Percentiles rank a stretch among this genome's conserved stretches.
These are phyloP conservation scores for Amylostereum areolatum DNA, from an alignment of 1,284 basidiomycete species.

Conservation along the genomic window DNA sequence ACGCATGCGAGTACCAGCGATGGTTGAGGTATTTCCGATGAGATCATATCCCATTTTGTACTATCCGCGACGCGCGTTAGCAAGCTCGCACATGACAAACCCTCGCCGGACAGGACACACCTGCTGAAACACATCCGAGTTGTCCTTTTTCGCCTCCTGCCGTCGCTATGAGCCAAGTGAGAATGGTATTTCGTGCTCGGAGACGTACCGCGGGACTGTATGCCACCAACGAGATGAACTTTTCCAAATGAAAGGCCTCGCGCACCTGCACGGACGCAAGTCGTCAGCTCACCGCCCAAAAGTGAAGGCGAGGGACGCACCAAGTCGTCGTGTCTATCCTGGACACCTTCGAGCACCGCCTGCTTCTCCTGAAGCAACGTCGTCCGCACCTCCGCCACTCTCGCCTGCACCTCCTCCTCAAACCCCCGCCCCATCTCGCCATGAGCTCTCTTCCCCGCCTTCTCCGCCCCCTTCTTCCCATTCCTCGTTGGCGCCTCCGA, in stretches of 20 bases:
- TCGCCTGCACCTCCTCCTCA: not conserved
- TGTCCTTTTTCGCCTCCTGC: slow-evolving; percentile 69
- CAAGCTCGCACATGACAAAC: not conserved
- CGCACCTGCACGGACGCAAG: slow-evolving; percentile 45
- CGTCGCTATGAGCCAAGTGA: not conserved
- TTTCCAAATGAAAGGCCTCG: slow-evolving; percentile 82
- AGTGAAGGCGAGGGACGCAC: slow-evolving; percentile 36
- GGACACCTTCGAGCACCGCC: slow-evolving; percentile 48
- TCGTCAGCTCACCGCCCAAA: not conserved
- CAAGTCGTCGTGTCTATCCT: slow-evolving; percentile 69
- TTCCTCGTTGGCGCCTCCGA: not conserved
- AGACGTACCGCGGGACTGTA: slow-evolving; percentile 67
- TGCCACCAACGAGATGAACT: slow-evolving; percentile 65
- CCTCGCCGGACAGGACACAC: slow-evolving; percentile 33
- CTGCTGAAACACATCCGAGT: slow-evolving; percentile 66
- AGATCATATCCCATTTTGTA: slow-evolving; percentile 63
- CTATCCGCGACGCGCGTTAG: slow-evolving; percentile 28
- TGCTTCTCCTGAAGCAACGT: slow-evolving; percentile 28
- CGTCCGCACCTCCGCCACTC: slow-evolving; percentile 3
- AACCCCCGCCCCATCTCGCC: not conserved
- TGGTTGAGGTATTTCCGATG: slow-evolving; percentile 37
- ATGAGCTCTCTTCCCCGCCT: not conserved
- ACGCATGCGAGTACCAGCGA: slow-evolving; percentile 45
- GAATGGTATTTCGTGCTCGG: not conserved
- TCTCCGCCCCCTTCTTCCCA: slow-evolving; percentile 5